Evolutionary conservation across 1,284 basidiomycete genomes (phyloP).

Genomic region (Flammula alnicola): DNA sequence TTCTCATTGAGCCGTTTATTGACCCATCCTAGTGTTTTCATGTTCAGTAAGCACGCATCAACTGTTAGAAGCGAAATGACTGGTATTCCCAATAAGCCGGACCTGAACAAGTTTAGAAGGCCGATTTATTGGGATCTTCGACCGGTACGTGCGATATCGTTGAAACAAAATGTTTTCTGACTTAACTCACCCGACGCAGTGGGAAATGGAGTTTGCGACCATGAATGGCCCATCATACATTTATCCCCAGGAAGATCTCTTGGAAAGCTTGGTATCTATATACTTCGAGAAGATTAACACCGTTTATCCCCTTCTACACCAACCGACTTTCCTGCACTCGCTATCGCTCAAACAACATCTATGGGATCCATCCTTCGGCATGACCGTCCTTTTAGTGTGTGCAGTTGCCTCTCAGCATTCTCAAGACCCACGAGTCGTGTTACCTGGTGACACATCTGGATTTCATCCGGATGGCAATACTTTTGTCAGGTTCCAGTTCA

Average conservation of each 20-base stretch:
- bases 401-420: slow-evolving; percentile 65
- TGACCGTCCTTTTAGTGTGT: slow-evolving; percentile 62
- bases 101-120: slow-evolving; percentile 26
- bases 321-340: slow-evolving; percentile 58
- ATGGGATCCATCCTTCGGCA: slow-evolving; percentile 55
- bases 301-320: slow-evolving; percentile 64
- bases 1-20: too few relatives aligned
- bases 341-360: slow-evolving; percentile 53
- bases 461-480: slow-evolving; percentile 73
- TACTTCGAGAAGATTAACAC: slow-evolving; percentile 62
- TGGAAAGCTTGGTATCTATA: slow-evolving; percentile 52
- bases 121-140: slow-evolving; percentile 39
- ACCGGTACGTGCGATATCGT: slow-evolving; percentile 30
- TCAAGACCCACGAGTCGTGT: slow-evolving; percentile 64
- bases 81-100: slow-evolving; percentile 22
- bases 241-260: slow-evolving; percentile 51
- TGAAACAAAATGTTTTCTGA: neutral
- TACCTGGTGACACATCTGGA: slow-evolving; percentile 39
- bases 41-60: slow-evolving; percentile 54
- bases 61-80: slow-evolving; percentile 51
- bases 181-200: slow-evolving; percentile 25
- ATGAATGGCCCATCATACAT: slow-evolving; percentile 32
- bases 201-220: slow-evolving; percentile 30
- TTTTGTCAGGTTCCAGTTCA: slow-evolving; percentile 60
- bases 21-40: slow-evolving; percentile 27